Base-by-base conservation (phyloP, 2,329 filamentous ascomycete genomes). In the Paecilomyces formosus region DNA sequence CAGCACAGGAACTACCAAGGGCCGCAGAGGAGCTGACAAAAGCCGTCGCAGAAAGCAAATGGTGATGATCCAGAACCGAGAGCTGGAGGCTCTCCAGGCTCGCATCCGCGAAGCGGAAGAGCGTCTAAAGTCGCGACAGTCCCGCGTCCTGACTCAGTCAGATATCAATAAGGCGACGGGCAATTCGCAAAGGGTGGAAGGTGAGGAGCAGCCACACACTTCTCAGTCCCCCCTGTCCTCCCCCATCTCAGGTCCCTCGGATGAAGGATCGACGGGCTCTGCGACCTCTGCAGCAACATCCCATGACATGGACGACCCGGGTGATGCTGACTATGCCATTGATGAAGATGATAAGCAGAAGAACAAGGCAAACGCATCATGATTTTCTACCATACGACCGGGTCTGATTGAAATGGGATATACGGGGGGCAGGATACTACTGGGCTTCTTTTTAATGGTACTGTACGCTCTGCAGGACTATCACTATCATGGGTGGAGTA, bases 11-110 rank as follows among this genome's bases (percentile, higher is more conserved):
- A 51, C 61, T 56, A 39, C 53, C 13, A 22, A 26, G 26, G 21
- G 26, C 12, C 39, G 49, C 55, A 26, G 45, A 45, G 21, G 39
- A 52, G 51, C 61, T 21, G 58, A 55, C 51, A 31, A 45, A 28
- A 31, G 21, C 15, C 28, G 31, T 54, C 39, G 58, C 72, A 96
- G 92, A 76, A 94, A 94, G 77, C 86, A 91, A 70, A 83, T 85
- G 60, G 87, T 97, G 70, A 83, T 82, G 63, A 84, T 82, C 56
- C 89, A 90, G 72, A 85, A 84, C 57, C 84, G 86, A 62, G 90
- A 97, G 75, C 87, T 97, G 65, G 88, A 96, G 74, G 86, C 87
- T 58, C 87, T 97, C 68, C 91, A 97, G 76, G 86, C 86, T 56
- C 87, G 87, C 66, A 85, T 97, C 66, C 88, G 86, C 66, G 91